phyloP scores from a whole-genome alignment of 345 rosid genomes.

The Euphorbia tirucalli region DNA sequence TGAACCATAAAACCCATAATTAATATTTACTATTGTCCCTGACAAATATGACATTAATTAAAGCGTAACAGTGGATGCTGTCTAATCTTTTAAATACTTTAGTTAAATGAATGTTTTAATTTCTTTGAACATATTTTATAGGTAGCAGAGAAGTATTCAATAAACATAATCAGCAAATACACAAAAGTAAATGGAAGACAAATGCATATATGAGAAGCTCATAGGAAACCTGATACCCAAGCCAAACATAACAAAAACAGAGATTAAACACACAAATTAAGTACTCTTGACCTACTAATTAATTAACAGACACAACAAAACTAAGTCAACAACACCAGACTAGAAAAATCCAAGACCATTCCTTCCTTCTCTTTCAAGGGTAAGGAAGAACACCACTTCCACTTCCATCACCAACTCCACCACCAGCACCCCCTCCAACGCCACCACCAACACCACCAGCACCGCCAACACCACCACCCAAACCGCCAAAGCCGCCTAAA shows the following conservation, averaged over 20 bases:
- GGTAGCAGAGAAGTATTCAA: too few relatives aligned
- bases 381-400: constrained; percentile 17
- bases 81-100: too few relatives aligned
- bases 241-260: background rate
- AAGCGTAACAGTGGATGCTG: too few relatives aligned
- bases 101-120: too few relatives aligned
- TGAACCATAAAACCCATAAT: too few relatives aligned
- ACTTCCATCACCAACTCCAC: constrained; percentile 15
- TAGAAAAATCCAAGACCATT: background rate
- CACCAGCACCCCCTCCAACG: background rate
- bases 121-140: too few relatives aligned
- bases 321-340: background rate
- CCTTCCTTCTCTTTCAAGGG: background rate
- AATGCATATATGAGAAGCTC: background rate
- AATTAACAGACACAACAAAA: background rate
- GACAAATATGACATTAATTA: too few relatives aligned
- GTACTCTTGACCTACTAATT: too few relatives aligned
- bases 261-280: background rate
- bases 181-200: background rate
- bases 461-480: constrained; percentile 25
- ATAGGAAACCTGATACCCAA: background rate
- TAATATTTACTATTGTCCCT: too few relatives aligned
- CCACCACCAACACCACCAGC: constrained; percentile 1
- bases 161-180: background rate
- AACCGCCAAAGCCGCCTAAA: constrained; percentile 14